Evolutionary conservation across 176 grass and related monocot species (phyloP), one percentile per base, ranked within the genome.

Genomic region (Triticum urartu): DNA sequence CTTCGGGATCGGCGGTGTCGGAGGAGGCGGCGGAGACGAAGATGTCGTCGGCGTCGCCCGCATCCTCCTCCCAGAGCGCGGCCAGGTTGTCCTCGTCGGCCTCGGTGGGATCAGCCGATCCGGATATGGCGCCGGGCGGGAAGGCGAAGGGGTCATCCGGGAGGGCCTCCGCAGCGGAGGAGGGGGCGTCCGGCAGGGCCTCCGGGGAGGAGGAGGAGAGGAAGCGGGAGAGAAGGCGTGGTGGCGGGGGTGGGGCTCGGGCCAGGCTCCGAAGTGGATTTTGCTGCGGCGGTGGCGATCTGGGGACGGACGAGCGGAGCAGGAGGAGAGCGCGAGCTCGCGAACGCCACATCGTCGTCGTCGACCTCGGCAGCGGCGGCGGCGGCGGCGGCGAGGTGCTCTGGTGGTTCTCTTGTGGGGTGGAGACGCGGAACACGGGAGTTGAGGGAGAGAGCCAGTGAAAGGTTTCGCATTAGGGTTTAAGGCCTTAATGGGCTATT

Each of bases 331-430:
- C 92, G 59, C 88, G 86, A 78, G 90, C 90, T 87, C 90, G 83
- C n/a, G 89, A 94, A 42, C 96, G 88, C 96, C 96, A 91, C 93
- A 92, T 91, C 78, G 75, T 88, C 62, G 82, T 65, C 85, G 68
- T 64, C 70, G n/a, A 28, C 71, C 38, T 45, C 77, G 48, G 68
- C 69, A 60, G 78, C 77, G 61, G 69, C 77, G 64, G 25, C 80
- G 59, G 21, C 28, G 85, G 34, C 34, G 68, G 18, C 69, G 56
- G 87, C 77, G 42, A 25, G 34, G 50, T 45, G 28, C 14, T 85
- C 14, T 58, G 10, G 67, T 64, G 79, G 13, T 42, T 78, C 59
- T 56, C 14, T 47, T 22, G 20, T 9, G 82, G 35, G 25, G 50
- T 54, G 50, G 50, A 54, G 50, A 18, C 15, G 50, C 15, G 15